Evolutionary conservation across 2,329 filamentous ascomycete species (phyloP).

Genomic region (Colletotrichum siamense): DNA sequence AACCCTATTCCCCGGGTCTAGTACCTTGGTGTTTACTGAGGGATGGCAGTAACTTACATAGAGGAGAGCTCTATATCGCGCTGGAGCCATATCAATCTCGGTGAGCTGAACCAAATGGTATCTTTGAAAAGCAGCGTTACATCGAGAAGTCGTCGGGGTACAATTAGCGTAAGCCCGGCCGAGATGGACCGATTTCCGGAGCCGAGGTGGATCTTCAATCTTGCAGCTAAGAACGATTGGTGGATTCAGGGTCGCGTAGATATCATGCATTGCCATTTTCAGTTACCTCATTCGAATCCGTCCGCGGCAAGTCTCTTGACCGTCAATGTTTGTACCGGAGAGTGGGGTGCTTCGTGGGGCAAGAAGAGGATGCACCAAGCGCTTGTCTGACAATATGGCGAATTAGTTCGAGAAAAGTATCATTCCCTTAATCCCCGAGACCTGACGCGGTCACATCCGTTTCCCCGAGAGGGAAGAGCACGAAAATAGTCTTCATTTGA

Average conservation of each 20-base stretch:
- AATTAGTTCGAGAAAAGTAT: neutral
- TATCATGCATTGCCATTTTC: neutral
- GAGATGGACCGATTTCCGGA: neutral
- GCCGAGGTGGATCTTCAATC: neutral
- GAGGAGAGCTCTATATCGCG: no score
- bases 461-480: neutral
- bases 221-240: neutral
- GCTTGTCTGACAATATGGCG: neutral
- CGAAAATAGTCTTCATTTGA: neutral
- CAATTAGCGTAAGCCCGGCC: neutral
- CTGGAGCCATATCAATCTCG: no score
- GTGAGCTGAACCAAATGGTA: no score
- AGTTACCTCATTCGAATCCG: neutral
- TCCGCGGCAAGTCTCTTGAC: neutral
- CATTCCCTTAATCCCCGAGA: neutral
- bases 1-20: no score
- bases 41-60: no score
- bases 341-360: neutral
- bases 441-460: neutral
- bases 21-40: no score
- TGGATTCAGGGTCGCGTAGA: neutral
- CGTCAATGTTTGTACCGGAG: neutral
- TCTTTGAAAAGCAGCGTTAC: neutral
- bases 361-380: neutral
- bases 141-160: neutral